Conservation (phyloP, 257 asterid genomes). For the Coffea eugenioides region DNA sequence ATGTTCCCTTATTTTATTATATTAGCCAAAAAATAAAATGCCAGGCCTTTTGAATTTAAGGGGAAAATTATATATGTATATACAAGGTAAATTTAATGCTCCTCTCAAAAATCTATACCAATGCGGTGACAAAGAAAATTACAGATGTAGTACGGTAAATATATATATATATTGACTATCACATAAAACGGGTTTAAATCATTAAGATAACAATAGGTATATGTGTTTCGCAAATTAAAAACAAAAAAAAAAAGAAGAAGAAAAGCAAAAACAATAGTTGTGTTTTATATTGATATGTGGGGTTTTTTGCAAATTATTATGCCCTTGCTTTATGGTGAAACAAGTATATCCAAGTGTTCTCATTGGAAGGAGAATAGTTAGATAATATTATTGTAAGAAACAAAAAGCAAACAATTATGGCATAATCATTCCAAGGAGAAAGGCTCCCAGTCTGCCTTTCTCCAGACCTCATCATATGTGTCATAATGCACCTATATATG, state of each 20-base stretch:
- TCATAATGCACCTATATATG: conserved; percentile 57
- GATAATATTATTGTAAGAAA: conserved; percentile 31
- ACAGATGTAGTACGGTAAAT: not conserved
- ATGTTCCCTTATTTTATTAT: not conserved
- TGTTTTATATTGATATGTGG: conserved; percentile 23
- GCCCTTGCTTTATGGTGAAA: conserved; percentile 21
- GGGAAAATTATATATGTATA: not conserved
- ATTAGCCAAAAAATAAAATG: not conserved
- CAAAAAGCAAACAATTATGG: conserved; percentile 74
- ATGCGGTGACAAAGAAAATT: not conserved
- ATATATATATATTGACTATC: not conserved
- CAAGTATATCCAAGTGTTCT: conserved; percentile 19
- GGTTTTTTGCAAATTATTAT: conserved; percentile 31
- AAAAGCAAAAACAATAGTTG: conserved; percentile 1
- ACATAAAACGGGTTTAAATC: no score
- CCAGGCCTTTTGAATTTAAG: not conserved
- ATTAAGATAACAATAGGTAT: no score
- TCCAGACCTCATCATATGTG: conserved; percentile 54
- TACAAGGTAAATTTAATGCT: not conserved
- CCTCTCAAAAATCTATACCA: not conserved
- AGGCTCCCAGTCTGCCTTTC: conserved; percentile 48
- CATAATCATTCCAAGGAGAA: conserved; percentile 81
- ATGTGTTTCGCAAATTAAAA: no score
- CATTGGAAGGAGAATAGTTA: conserved; percentile 32
- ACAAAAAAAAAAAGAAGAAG: no score